Percentiles rank a stretch among this genome's conserved stretches.
Evolutionary conservation across 495 filamentous ascomycete species (phyloP).

Genomic region (Penicillium tannophilum): DNA sequence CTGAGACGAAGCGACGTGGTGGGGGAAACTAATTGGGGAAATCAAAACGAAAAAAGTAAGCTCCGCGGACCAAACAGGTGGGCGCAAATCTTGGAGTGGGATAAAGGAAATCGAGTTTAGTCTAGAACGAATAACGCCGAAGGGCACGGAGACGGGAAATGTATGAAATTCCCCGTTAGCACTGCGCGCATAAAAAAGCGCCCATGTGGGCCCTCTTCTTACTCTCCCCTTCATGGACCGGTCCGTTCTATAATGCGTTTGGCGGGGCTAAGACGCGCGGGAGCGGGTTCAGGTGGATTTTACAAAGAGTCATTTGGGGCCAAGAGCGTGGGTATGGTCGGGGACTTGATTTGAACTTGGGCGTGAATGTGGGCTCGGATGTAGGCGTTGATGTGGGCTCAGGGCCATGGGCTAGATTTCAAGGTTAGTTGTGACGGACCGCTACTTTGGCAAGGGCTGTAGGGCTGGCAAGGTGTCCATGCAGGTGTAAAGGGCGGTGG

Average conservation of each 20-base stretch:
- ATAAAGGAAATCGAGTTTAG: neutral
- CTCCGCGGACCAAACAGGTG: neutral
- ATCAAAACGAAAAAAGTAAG: neutral
- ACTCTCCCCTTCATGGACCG: neutral
- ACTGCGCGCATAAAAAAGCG: constrained; percentile 1
- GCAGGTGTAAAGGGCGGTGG: constrained; percentile 15
- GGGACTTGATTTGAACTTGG: neutral
- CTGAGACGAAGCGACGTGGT: neutral
- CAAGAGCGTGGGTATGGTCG: neutral
- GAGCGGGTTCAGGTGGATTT: constrained; percentile 6
- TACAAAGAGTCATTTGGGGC: neutral
- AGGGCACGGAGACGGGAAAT: neutral
- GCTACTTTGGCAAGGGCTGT: constrained; percentile 19
- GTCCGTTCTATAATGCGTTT: constrained; percentile 5
- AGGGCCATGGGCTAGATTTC: neutral
- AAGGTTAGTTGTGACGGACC: constrained; percentile 2
- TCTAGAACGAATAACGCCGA: no score
- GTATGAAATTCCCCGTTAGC: neutral
- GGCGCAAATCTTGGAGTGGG: neutral
- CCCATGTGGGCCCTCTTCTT: neutral
- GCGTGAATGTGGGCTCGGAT: neutral
- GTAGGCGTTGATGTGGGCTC: neutral
- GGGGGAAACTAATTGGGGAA: neutral
- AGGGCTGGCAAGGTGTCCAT: constrained; percentile 15
- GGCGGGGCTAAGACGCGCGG: constrained; percentile 16